Evolutionary conservation across 2,329 filamentous ascomycete genomes (phyloP).

Genomic region (Botryotinia globosa): DNA sequence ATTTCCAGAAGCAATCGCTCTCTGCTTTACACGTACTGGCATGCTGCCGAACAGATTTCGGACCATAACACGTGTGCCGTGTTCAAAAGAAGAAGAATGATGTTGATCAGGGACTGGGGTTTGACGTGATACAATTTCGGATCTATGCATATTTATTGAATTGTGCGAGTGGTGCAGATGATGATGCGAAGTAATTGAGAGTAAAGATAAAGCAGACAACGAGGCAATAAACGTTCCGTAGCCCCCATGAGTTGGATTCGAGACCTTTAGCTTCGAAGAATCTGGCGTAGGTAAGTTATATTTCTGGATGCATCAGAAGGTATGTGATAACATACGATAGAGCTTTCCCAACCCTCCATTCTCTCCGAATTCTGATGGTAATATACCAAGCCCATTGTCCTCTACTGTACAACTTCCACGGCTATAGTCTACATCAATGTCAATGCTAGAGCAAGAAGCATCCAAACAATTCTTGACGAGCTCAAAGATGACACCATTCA

Average conservation of each 20-base stretch:
- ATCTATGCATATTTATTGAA: conserved; percentile 67
- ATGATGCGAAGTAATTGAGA: conserved; percentile 74
- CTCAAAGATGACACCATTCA: conserved; percentile 68
- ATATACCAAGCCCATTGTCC: conserved; percentile 80
- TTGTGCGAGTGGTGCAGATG: conserved; percentile 58
- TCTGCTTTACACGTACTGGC: conserved; percentile 84
- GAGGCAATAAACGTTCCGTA: conserved; percentile 76
- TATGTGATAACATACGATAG: conserved; percentile 57
- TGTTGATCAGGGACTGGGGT: conserved; percentile 59
- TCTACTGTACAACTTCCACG: conserved; percentile 77
- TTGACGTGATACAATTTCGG: conserved; percentile 61
- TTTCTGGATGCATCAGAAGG: conserved; percentile 12
- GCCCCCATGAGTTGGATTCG: conserved; percentile 56
- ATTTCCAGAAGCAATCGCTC: conserved; percentile 54
- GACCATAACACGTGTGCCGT: conserved; percentile 75
- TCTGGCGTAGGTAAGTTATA: conserved; percentile 48
- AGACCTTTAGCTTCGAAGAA: conserved; percentile 67
- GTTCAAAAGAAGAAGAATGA: conserved; percentile 51
- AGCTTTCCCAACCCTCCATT: conserved; percentile 69
- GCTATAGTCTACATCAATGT: conserved; percentile 68
- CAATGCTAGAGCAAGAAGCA: conserved; percentile 66
- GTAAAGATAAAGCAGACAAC: conserved; percentile 69
- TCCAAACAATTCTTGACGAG: conserved; percentile 84
- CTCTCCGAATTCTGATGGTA: conserved; percentile 66
- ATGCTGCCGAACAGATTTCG: conserved; percentile 84